Evolutionary conservation across 345 rosid genomes (phyloP).

Genomic region (Eucalyptus brandiana): DNA sequence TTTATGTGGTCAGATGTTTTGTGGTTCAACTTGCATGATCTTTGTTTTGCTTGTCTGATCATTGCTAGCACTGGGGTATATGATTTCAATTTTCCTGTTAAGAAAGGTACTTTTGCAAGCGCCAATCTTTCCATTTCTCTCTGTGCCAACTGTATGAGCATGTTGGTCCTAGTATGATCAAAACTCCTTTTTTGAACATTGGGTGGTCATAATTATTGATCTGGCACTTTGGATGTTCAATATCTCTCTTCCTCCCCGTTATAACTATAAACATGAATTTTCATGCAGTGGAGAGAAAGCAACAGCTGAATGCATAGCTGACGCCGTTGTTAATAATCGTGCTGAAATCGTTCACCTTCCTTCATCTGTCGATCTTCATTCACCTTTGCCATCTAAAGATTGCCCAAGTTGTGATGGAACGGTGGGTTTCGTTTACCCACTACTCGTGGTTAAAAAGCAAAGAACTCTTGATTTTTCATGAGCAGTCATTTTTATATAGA

Average conservation of each 20-base stretch:
- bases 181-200: background rate
- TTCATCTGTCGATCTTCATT: constrained; percentile 43
- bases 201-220: background rate
- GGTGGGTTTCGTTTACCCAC: constrained; percentile 23
- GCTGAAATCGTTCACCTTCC: constrained; percentile 90
- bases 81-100: background rate
- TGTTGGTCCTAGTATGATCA: background rate
- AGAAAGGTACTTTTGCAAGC: background rate
- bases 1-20: background rate
- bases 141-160: background rate
- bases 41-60: background rate
- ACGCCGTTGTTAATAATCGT: constrained; percentile 70
- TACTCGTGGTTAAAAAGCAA: background rate
- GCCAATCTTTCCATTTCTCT: background rate
- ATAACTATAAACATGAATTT: background rate
- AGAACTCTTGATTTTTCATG: background rate
- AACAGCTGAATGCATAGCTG: constrained; percentile 70
- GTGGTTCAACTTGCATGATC: background rate
- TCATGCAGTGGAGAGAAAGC: constrained; percentile 79
- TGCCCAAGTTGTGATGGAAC: constrained; percentile 93
- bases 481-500: background rate
- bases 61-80: background rate
- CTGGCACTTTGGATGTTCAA: background rate
- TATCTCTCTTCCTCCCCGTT: background rate
- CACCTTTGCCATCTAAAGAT: constrained; percentile 76